A percentile compares a stretch with the other conserved stretches of the same genome.
phyloP scores from a whole-genome alignment of 2,329 filamentous ascomycete species.

The Nigrospora sphaerica region DNA sequence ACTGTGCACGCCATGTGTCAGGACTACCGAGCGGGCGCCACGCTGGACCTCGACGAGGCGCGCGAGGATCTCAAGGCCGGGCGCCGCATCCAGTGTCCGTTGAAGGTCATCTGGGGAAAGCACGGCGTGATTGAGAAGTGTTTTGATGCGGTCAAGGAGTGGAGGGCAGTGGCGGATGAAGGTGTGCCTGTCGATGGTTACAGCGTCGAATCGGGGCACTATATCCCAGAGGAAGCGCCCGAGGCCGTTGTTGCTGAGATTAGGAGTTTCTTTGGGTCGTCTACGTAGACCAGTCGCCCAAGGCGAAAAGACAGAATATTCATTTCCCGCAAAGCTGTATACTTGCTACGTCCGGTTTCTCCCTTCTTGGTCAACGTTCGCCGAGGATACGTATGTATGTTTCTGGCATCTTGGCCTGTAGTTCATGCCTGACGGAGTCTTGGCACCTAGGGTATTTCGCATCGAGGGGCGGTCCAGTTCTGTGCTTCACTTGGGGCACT shows the following conservation, averaged over 20 bases:
- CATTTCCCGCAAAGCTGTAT: too few relatives aligned
- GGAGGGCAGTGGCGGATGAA: slow-evolving; percentile 35
- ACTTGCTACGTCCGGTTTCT: too few relatives aligned
- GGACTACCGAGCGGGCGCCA: slow-evolving; percentile 47
- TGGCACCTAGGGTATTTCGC: too few relatives aligned
- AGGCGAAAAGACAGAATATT: too few relatives aligned
- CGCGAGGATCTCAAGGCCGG: slow-evolving; percentile 34
- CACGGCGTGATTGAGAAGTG: slow-evolving; percentile 38
- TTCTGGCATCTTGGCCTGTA: too few relatives aligned
- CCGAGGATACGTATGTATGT: too few relatives aligned
- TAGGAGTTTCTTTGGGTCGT: too few relatives aligned
- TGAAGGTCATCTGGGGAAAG: slow-evolving; percentile 44
- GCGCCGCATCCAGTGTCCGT: slow-evolving; percentile 34
- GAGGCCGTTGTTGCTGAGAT: slow-evolving; percentile 30
- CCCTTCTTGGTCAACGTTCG: too few relatives aligned
- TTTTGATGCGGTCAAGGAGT: slow-evolving; percentile 43
- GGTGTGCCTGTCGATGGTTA: slow-evolving; percentile 29
- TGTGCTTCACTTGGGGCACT: too few relatives aligned
- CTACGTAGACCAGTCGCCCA: too few relatives aligned
- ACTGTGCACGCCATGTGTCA: slow-evolving; percentile 43
- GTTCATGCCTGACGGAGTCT: too few relatives aligned
- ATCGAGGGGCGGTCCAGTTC: too few relatives aligned
- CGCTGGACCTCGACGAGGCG: slow-evolving; percentile 43
- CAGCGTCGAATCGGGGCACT: slow-evolving; percentile 39
- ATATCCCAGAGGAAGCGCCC: slow-evolving; percentile 43